Percentiles rank a stretch among this genome's conserved stretches.
Conservation (phyloP, 257 asterid genomes). For the Sherardia arvensis region DNA sequence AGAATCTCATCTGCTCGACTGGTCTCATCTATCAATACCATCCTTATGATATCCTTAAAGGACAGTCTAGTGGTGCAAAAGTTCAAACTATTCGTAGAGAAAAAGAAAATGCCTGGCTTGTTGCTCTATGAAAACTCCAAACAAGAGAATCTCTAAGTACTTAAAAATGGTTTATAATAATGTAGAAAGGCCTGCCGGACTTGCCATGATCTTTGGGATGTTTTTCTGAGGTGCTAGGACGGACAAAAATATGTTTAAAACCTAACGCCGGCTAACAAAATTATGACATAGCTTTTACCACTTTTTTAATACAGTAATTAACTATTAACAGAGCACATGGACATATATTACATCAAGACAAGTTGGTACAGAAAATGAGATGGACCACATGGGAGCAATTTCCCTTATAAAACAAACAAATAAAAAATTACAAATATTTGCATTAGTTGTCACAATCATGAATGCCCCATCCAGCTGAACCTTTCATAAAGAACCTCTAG, state of each 20-base stretch:
- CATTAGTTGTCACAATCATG: slow-evolving; percentile 19
- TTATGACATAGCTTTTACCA: neutral
- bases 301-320: neutral
- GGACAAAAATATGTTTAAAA: neutral
- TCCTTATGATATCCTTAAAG: too few species aligned
- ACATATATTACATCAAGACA: neutral
- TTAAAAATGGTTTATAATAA: too few species aligned
- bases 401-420: slow-evolving; percentile 12
- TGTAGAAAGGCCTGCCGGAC: neutral
- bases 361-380: neutral
- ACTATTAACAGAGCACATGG: slow-evolving; percentile 1
- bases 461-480: slow-evolving; percentile 21
- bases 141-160: neutral
- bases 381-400: slow-evolving; percentile 16
- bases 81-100: too few species aligned
- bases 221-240: neutral
- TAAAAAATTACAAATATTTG: slow-evolving; percentile 14
- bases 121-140: neutral
- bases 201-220: neutral
- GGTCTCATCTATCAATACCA: too few species aligned
- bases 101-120: neutral
- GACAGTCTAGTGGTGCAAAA: too few species aligned
- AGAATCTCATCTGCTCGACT: too few species aligned
- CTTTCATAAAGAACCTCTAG: neutral
- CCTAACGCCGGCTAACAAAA: neutral